phyloP scores from a whole-genome alignment of 768 basidiomycete genomes.

The Russula sp. region DNA sequence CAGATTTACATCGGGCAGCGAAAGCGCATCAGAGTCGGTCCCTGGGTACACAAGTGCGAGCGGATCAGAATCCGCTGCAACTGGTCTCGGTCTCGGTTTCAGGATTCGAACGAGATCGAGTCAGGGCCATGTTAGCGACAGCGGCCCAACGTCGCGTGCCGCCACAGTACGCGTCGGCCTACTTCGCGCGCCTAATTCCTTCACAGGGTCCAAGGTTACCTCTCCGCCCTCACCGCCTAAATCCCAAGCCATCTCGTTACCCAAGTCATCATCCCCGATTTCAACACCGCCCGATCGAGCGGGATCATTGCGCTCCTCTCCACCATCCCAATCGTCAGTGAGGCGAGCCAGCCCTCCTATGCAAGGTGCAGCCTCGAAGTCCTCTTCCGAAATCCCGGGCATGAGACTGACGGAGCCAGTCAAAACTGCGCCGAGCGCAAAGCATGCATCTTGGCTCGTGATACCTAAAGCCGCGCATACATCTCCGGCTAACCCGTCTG shows the following conservation, averaged over 20 bases:
- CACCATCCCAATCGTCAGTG: background rate
- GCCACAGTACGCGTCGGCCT: conserved; percentile 15
- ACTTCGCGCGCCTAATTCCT: conserved; percentile 14
- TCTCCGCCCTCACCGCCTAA: conserved; percentile 12
- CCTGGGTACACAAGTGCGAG: conserved; percentile 17
- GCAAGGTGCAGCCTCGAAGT: background rate
- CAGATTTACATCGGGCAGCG: conserved; percentile 15
- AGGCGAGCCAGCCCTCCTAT: conserved; percentile 16
- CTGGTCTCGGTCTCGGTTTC: conserved; percentile 21
- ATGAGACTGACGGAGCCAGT: conserved; percentile 6
- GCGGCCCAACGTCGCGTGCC: conserved; percentile 2
- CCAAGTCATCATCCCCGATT: conserved; percentile 1
- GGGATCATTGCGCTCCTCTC: background rate
- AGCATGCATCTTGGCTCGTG: conserved; percentile 20
- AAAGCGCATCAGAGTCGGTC: conserved; percentile 19
- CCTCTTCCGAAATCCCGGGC: background rate
- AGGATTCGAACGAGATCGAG: conserved; percentile 15
- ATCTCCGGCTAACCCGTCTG: background rate
- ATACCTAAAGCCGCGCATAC: conserved; percentile 7
- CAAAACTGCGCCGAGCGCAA: background rate
- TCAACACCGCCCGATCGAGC: conserved; percentile 11
- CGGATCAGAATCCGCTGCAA: conserved; percentile 18
- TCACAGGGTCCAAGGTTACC: background rate
- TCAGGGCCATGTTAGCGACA: background rate
- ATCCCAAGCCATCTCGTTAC: background rate